Base-by-base conservation (phyloP, 164 flowering plant species). In the Nelumbo lutea region DNA sequence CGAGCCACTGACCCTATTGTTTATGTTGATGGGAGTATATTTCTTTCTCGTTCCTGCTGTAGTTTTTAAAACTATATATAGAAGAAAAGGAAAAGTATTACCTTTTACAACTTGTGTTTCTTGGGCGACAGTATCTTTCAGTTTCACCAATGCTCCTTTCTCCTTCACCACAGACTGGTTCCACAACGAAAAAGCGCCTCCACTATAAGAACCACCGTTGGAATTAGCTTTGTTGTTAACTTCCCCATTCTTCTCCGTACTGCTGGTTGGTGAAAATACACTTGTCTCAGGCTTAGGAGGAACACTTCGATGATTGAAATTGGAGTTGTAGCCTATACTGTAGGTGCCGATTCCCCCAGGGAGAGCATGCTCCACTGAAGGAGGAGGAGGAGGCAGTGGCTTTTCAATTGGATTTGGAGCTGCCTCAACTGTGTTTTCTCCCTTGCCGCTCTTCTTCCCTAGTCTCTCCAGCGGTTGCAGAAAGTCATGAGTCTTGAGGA, bases 271-370 rank as follows among this genome's bases (percentile, higher is more conserved):
- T 2, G 81, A 42, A 65, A 72, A 77, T 3, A 66, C 41, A 1
- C 73, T n/a, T 14, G 78, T 86, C 70, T 90, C 97, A 7, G 90
- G 80, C 82, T 88, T 90, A 4, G 85, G 81, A 58, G 77, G 27
- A 27, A 27, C 27, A 27, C 27, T 76, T 64, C 72, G 74, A 61
- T 75, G 90, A 66, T 73, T 77, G 62, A 83, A 80, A 73, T 74
- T 76, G 2, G 95, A 76, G 70, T 86, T 79, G 77, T 89, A 94
- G 79, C 90, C 84, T 44, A 90, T 90, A 44, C 83, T 90, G 76
- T 91, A 94, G 3, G 98, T 91, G 59, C 95, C 98, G 48, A 91
- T 88, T 4, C 98, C 98, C 9, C 98, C 98, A 0, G 95, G 98
- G 3, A 94, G 90, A 43, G 81, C 42, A 65, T 86, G 97, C 74